Percentiles rank a stretch among this genome's conserved stretches.
Evolutionary conservation across 2,329 filamentous ascomycete species (phyloP).

Genomic region (Penicillium aurantiogriseum): DNA sequence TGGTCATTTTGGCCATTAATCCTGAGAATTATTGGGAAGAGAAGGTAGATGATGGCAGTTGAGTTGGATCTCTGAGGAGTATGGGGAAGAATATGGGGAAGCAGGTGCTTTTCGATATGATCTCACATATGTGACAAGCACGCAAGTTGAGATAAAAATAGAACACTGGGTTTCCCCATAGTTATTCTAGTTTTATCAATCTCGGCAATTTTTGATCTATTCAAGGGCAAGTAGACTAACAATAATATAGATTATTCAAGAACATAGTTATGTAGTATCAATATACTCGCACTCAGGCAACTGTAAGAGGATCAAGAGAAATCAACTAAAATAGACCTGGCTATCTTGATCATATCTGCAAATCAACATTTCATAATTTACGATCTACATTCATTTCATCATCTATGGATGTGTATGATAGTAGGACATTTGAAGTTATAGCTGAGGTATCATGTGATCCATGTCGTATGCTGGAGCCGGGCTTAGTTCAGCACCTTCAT

Average conservation of each 20-base stretch:
- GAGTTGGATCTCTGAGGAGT: background rate
- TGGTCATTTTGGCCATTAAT: background rate
- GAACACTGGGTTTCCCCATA: background rate
- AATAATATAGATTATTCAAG: no score
- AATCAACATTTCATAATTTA: background rate
- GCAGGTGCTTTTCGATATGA: background rate
- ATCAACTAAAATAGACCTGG: background rate
- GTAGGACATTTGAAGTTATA: background rate
- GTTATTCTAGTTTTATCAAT: background rate
- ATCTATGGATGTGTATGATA: background rate
- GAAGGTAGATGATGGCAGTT: background rate
- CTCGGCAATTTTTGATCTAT: background rate
- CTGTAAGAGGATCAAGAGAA: background rate
- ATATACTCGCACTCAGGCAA: background rate
- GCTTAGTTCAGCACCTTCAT: background rate
- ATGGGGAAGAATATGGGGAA: background rate
- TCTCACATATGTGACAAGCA: background rate
- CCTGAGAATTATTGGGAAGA: no score
- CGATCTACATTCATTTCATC: background rate
- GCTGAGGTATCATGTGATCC: slow-evolving; percentile 1
- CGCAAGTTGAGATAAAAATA: slow-evolving; percentile 1
- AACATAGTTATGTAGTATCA: background rate
- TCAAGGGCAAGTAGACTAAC: background rate
- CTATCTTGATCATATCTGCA: background rate
- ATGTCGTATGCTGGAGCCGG: background rate